phyloP scores from a whole-genome alignment of 768 basidiomycete genomes.

The Clathrus columnatus region DNA sequence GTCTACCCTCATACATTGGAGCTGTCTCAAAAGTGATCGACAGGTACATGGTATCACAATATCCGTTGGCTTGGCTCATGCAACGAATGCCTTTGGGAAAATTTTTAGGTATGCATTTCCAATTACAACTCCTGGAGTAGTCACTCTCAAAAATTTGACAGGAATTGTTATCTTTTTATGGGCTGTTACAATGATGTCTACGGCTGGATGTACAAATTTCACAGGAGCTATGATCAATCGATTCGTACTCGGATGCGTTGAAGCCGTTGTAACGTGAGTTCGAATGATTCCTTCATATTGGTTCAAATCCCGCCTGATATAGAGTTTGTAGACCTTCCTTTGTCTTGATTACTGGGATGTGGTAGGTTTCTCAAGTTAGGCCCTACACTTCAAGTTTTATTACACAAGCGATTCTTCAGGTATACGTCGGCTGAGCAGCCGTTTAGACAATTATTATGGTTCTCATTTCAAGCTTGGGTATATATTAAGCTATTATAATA shows the following conservation, averaged over 20 bases:
- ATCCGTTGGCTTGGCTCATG: slow-evolving; percentile 23
- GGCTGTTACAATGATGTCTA: slow-evolving; percentile 27
- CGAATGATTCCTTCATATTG: neutral
- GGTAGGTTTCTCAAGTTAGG: slow-evolving; percentile 16
- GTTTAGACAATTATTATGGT: slow-evolving; percentile 23
- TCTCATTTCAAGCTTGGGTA: slow-evolving; percentile 13
- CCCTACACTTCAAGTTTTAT: neutral
- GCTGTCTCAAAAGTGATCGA: neutral
- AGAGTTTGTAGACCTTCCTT: slow-evolving; percentile 15
- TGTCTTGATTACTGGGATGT: slow-evolving; percentile 25
- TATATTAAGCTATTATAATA: neutral
- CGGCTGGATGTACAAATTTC: slow-evolving; percentile 21
- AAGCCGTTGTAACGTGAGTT: slow-evolving; percentile 21
- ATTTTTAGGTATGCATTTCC: slow-evolving; percentile 3
- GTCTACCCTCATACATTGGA: neutral
- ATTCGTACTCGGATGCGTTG: slow-evolving; percentile 21
- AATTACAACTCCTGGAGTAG: neutral
- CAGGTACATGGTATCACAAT: slow-evolving; percentile 23
- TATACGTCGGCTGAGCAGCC: slow-evolving; percentile 21
- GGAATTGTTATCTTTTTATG: slow-evolving; percentile 23
- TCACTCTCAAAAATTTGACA: slow-evolving; percentile 6
- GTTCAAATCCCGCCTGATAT: neutral
- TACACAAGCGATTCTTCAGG: neutral
- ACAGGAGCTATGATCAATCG: slow-evolving; percentile 21
- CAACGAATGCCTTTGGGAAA: slow-evolving; percentile 19